phyloP scores from a whole-genome alignment of 352 stramenopile genomes.

The Globisporangium parvum region DNA sequence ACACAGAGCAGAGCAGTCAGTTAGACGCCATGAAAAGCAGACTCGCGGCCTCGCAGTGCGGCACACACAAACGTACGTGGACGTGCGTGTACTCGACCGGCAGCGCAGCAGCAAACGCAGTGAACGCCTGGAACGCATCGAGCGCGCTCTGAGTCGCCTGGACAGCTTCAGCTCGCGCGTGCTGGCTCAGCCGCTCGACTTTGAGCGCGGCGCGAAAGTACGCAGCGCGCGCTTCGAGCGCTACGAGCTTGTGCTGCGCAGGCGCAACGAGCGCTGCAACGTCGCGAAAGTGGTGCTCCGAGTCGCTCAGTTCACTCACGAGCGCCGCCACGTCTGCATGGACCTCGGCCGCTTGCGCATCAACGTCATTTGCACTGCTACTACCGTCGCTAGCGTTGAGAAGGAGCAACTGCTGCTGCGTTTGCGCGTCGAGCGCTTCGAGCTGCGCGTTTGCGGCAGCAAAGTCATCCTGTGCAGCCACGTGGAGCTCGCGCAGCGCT shows the following conservation, averaged over 20 bases:
- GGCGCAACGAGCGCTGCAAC: conserved; percentile 37
- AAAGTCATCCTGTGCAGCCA: conserved; percentile 10
- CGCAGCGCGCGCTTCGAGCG: conserved; percentile 29
- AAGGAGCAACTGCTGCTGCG: conserved; percentile 1
- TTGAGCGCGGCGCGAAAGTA: conserved; percentile 46
- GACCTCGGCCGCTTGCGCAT: conserved; percentile 1
- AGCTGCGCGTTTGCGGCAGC: conserved; percentile 9
- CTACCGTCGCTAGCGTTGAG: neutral
- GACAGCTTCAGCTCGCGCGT: conserved; percentile 25
- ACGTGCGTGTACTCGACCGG: conserved; percentile 39
- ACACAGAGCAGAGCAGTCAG: neutral
- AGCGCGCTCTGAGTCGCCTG: conserved; percentile 42
- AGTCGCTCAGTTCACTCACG: conserved; percentile 17
- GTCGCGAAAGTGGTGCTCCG: conserved; percentile 40
- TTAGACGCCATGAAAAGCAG: neutral
- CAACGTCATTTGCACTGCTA: neutral
- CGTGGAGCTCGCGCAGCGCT: conserved; percentile 13
- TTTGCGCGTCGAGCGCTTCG: conserved; percentile 2
- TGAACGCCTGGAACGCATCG: conserved; percentile 33
- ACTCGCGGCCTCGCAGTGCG: neutral
- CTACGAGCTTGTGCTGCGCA: conserved; percentile 21
- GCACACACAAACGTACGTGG: conserved; percentile 23
- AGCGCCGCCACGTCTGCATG: conserved; percentile 8
- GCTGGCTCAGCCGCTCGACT: conserved; percentile 45
- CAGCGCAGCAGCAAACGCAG: conserved; percentile 29